Conservation (phyloP, 1,284 basidiomycete genomes). For the Austroboletus rostrupii region DNA sequence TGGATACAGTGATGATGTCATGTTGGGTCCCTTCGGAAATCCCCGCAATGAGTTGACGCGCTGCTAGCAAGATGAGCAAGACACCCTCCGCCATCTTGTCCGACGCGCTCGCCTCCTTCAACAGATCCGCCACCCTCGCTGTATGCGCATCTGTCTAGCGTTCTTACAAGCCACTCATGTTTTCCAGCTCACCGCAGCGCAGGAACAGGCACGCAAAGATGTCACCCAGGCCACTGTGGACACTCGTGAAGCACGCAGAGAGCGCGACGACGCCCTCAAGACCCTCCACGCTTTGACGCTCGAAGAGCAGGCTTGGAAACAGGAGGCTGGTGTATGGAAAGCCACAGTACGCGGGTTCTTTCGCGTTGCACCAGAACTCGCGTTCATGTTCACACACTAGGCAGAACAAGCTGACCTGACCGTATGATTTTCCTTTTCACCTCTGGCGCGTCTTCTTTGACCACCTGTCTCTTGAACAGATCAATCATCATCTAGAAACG, state of each 20-base stretch:
- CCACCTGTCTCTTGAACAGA: conserved; percentile 31
- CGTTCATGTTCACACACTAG: conserved; percentile 32
- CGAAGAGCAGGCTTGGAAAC: conserved; percentile 47
- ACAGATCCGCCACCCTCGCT: conserved; percentile 31
- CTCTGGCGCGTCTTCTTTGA: conserved; percentile 1
- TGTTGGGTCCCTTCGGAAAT: conserved; percentile 15
- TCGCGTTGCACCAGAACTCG: not conserved
- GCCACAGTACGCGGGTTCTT: conserved; percentile 44
- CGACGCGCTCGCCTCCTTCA: conserved; percentile 32
- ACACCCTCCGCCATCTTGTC: conserved; percentile 27
- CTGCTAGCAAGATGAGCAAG: conserved; percentile 25
- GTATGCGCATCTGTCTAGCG: conserved; percentile 18
- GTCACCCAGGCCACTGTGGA: conserved; percentile 45
- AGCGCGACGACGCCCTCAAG: conserved; percentile 54
- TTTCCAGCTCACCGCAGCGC: conserved; percentile 42
- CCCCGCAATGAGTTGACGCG: conserved; percentile 23
- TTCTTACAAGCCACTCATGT: not conserved
- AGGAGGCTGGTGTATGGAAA: conserved; percentile 47
- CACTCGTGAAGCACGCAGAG: conserved; percentile 42
- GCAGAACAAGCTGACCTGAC: conserved; percentile 54
- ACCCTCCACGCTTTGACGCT: conserved; percentile 42
- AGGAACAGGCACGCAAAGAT: conserved; percentile 42
- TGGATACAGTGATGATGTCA: conserved; percentile 11
- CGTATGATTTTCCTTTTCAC: conserved; percentile 32
- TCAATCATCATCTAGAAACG: conserved; percentile 55